A percentile compares a stretch with the other conserved stretches of the same genome.
Evolutionary conservation across 83 land plant genomes (phyloP).

Genomic region (Diphasiastrum complanatum): DNA sequence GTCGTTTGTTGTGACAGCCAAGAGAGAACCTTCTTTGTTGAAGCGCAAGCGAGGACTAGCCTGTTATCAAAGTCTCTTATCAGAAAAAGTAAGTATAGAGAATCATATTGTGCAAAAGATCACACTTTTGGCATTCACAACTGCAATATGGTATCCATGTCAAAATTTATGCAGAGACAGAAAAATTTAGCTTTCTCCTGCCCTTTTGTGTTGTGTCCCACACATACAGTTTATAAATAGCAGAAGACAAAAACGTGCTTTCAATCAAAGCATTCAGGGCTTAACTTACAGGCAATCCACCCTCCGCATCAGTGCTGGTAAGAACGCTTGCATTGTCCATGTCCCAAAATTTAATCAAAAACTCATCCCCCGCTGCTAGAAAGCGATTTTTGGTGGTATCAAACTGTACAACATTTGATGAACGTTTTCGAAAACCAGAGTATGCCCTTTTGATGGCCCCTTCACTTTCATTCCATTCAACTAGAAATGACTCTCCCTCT

Average conservation of each 20-base stretch:
- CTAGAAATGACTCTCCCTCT: slow-evolving; percentile 81
- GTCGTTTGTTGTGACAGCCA: slow-evolving; percentile 79
- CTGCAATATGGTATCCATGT: neutral
- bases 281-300: slow-evolving; percentile 76
- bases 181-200: too few species aligned
- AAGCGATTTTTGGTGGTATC: slow-evolving; percentile 87
- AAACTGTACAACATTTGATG: slow-evolving; percentile 83
- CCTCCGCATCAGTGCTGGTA: slow-evolving; percentile 69
- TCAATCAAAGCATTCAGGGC: slow-evolving; percentile 1
- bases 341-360: slow-evolving; percentile 83
- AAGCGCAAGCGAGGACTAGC: slow-evolving; percentile 76
- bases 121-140: neutral
- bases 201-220: too few species aligned
- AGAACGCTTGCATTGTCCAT: slow-evolving; percentile 73
- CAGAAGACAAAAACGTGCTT: neutral
- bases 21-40: slow-evolving; percentile 71
- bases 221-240: too few species aligned
- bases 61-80: slow-evolving; percentile 24
- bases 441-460: slow-evolving; percentile 81
- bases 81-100: neutral
- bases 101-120: neutral
- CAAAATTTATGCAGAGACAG: neutral
- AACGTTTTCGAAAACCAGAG: slow-evolving; percentile 74
- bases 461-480: slow-evolving; percentile 96
- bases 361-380: slow-evolving; percentile 92